Base-by-base conservation (phyloP, 495 filamentous ascomycete genomes). In the Tuber aestivum region DNA sequence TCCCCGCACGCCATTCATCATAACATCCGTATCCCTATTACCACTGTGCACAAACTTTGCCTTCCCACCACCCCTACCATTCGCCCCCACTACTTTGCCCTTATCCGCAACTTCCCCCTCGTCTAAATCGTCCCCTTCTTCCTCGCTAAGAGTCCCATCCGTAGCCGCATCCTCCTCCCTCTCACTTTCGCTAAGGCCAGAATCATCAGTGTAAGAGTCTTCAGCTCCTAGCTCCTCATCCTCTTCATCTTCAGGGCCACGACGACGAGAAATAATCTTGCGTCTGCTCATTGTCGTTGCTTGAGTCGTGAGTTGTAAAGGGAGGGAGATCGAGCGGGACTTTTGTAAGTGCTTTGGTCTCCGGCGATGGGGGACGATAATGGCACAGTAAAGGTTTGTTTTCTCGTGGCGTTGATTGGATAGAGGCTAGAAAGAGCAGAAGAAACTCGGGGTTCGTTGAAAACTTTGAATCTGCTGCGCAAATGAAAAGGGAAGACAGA, bases 1-100 rank as follows among this genome's bases (percentile, higher is more conserved):
- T 68, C 95, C 85, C 75, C 88, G 91, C 73, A 97, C 83, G 41
- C 93, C 91, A 78, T 94, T 94, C 86, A 97, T 85, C 94, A 97
- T 97, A 76, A 91, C 88, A 77, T 94, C 91, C 35, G 94, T 95
- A 83, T 97, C 95, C 56, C 61, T 69, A 40, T 50, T 75, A 32
- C 69, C 41, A 20, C 42, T 40, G 70, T 61, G 72, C 44, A 79
- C 56, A 73, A 68, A 40, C n/a, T 72, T 42, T 42, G 41, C 74
- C 71, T 74, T 80, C 61, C 78, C 78, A 27, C 48, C 77, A 41
- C 70, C 40, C 72, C 45, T 68, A 70, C 69, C 68, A 38, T 41
- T 81, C 75, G 21, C 35, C 70, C 35, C 80, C 50, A 27, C 70
- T 74, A 41, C 56, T 68, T 72, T 76, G 71, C 41, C 78, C 37